Evolutionary conservation across 176 grass and related monocot genomes (phyloP).

Genomic region (Paspalum notatum): DNA sequence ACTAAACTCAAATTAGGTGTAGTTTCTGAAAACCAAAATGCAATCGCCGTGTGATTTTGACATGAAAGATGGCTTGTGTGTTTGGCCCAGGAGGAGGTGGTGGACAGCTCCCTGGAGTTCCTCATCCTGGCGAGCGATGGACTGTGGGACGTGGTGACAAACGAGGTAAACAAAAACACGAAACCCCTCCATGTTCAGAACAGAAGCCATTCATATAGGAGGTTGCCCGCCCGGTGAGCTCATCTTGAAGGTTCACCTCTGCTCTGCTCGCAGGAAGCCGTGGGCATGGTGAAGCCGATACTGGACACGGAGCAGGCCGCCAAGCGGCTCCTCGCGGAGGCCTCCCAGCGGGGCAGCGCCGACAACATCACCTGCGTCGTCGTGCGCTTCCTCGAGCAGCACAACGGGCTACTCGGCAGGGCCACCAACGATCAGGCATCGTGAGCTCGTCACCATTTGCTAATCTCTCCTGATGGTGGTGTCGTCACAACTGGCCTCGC

Average conservation of each 20-base stretch:
- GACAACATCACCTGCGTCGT: conserved; percentile 86
- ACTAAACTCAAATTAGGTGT: too few relatives aligned
- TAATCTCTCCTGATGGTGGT: not conserved
- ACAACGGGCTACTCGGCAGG: not conserved
- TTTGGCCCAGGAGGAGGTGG: conserved; percentile 63
- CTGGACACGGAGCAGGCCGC: conserved; percentile 73
- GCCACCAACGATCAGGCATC: not conserved
- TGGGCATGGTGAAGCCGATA: conserved; percentile 77
- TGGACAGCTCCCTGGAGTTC: conserved; percentile 82
- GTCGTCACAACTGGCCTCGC: not conserved
- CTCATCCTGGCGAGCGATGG: conserved; percentile 94
- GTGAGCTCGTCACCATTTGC: not conserved
- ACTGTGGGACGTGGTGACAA: conserved; percentile 85
- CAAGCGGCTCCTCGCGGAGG: conserved; percentile 69
- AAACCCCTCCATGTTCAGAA: not conserved
- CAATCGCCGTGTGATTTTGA: not conserved
- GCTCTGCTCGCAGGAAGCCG: conserved; percentile 54
- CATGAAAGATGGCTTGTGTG: not conserved
- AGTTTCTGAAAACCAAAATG: not conserved
- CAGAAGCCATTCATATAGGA: not conserved
- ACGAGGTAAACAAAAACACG: conserved; percentile 51
- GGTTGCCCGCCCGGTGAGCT: too few relatives aligned
- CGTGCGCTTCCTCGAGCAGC: conserved; percentile 68
- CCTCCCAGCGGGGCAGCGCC: conserved; percentile 65
- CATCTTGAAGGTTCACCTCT: not conserved